Evolutionary conservation across 2,329 filamentous ascomycete genomes (phyloP), one percentile per base, ranked within the genome.

Genomic region (Phaeophleospora eucalypticola): DNA sequence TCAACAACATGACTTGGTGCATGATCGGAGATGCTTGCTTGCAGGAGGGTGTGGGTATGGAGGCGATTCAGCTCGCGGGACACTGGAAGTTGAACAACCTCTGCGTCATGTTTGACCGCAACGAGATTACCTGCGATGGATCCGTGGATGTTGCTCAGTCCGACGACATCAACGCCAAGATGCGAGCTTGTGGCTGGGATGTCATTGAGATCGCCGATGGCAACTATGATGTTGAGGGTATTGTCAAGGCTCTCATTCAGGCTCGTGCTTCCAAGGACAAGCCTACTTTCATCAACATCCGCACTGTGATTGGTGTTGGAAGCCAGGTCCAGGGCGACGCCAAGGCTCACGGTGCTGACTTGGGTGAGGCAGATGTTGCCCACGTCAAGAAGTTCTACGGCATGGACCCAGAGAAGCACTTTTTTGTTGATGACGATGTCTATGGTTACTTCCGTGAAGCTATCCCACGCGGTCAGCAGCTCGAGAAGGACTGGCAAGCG

Each of bases 11-110:
- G 46, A 79, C 72, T 0, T 81, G 70, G 64, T 80, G 77, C 51
- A 79, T 79, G 68, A 72, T 76, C 29, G 78, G 78, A 15, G 78
- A 81, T 53, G 79, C 75, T 10, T 81, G 79, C 55, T 66, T 81
- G 24, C 75, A 79, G 50, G 79, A 81, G 58, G 79, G 79, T 34
- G 76, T 81, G 1, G 73, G 70, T 0, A 67, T 80, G n/a, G 79
- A 82, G 59, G 71, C 79, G 0, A 73, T 82, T 42, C 72, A 74
- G n/a, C 68, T 80, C 10, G 78, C 78, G 3, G 78, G 77, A 2
- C 76, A 80, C 59, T 73, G 71, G 66, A 70, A 66, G 53, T 66
- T 82, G 16, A 73, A 78, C 65, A 81, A 81, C 56, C 65, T 82
- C 3, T 73, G 72, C 14, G 65, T 81, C 20, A 74, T 80, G 43